Evolutionary conservation across 2,329 filamentous ascomycete species (phyloP).

Genomic region (Apiospora aurea): DNA sequence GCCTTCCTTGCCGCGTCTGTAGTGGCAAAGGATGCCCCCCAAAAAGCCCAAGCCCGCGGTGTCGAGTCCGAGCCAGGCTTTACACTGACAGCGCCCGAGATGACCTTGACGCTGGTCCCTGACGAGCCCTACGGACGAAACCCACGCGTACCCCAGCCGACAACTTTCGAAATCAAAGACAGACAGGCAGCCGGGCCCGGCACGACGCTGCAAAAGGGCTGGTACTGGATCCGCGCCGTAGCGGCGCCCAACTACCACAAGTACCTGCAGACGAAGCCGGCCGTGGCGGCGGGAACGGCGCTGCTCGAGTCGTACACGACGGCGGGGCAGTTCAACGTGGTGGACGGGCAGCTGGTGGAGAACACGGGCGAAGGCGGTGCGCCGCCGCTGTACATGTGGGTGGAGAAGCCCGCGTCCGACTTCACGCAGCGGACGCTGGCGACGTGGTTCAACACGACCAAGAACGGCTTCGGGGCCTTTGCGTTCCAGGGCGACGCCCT

Average conservation of each 20-base stretch:
- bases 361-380: constrained; percentile 46
- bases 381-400: constrained; percentile 51
- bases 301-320: constrained; percentile 58
- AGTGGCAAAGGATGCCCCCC: neutral
- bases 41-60: neutral
- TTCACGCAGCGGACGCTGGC: constrained; percentile 55
- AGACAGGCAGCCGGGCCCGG: constrained; percentile 27
- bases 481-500: constrained; percentile 64
- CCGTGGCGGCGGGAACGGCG: constrained; percentile 53
- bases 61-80: neutral
- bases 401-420: constrained; percentile 49
- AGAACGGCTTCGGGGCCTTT: constrained; percentile 64
- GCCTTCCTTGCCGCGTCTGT: neutral
- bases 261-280: constrained; percentile 57
- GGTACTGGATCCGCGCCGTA: constrained; percentile 65
- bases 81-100: neutral
- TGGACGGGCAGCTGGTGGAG: constrained; percentile 62
- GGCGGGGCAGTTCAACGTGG: constrained; percentile 65
- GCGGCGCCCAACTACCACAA: constrained; percentile 64
- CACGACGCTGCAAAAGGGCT: constrained; percentile 55
- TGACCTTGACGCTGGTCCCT: constrained; percentile 10
- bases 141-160: neutral
- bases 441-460: constrained; percentile 57
- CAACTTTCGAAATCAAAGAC: neutral
- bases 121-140: constrained; percentile 12